Conservation (phyloP, 768 basidiomycete species). For the Cyathus striatus region DNA sequence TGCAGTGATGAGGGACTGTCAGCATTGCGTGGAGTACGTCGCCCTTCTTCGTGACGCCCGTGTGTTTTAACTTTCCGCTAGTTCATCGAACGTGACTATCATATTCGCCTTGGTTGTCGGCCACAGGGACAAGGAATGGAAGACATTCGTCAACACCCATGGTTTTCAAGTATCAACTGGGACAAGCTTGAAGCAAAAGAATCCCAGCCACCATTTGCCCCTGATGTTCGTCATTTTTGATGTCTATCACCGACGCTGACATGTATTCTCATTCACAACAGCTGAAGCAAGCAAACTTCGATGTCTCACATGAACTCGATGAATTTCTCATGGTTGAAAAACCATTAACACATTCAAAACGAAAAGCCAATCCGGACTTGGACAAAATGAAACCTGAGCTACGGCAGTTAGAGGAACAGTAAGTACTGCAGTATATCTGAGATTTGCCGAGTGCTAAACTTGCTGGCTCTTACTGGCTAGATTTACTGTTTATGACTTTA, state of each 20-base stretch:
- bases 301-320: constrained; percentile 94
- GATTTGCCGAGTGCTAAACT: too few species aligned
- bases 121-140: constrained; percentile 64
- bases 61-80: constrained; percentile 25
- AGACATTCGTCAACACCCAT: constrained; percentile 77
- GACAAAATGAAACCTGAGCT: constrained; percentile 90
- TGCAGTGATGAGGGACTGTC: constrained; percentile 64
- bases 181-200: constrained; percentile 65
- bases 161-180: constrained; percentile 87
- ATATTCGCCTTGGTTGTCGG: constrained; percentile 76
- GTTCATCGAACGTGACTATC: constrained; percentile 83
- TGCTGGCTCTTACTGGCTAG: too few species aligned
- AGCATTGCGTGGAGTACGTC: constrained; percentile 64
- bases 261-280: constrained; percentile 31
- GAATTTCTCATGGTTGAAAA: constrained; percentile 98
- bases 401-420: constrained; percentile 92
- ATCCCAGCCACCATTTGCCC: constrained; percentile 78
- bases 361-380: constrained; percentile 81
- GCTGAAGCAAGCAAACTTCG: constrained; percentile 98
- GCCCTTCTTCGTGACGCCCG: constrained; percentile 6
- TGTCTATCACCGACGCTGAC: constrained; percentile 2
- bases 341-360: constrained; percentile 90
- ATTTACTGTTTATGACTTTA: constrained; percentile 88
- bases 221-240: constrained; percentile 64
- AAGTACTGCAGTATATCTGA: too few species aligned